Conservation (phyloP, 306 rosid species). For the Lathyrus aphaca region DNA sequence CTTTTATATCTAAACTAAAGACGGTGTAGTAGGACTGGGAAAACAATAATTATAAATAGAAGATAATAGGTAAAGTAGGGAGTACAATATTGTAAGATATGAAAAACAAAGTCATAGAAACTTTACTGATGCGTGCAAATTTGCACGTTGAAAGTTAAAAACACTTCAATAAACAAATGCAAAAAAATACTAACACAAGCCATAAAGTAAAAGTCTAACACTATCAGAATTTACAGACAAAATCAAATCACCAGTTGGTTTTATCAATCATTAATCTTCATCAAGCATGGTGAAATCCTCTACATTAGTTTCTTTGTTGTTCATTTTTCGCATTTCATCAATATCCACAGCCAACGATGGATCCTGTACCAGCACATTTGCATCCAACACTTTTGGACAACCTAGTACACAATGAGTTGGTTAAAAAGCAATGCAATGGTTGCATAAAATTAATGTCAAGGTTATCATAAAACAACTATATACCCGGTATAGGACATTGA, state of each 20-base stretch:
- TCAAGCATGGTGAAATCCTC: slow-evolving; percentile 75
- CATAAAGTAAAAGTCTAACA: slow-evolving; percentile 16
- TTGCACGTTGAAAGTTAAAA: slow-evolving; percentile 16
- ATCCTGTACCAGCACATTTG: slow-evolving; percentile 53
- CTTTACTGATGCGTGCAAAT: slow-evolving; percentile 15
- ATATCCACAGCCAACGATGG: slow-evolving; percentile 65
- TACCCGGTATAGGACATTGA: slow-evolving; percentile 83
- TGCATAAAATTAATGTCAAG: slow-evolving; percentile 21
- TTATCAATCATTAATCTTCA: slow-evolving; percentile 49
- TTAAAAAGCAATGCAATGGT: slow-evolving; percentile 16
- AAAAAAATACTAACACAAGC: slow-evolving; percentile 17
- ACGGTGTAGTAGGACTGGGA: neutral
- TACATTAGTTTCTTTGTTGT: slow-evolving; percentile 45
- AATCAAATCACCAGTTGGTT: slow-evolving; percentile 33
- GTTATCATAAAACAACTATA: slow-evolving; percentile 3
- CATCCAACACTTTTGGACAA: slow-evolving; percentile 66
- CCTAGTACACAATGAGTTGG: slow-evolving; percentile 51
- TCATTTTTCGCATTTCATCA: slow-evolving; percentile 66
- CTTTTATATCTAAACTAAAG: neutral
- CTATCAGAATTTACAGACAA: slow-evolving; percentile 31
- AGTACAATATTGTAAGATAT: neutral
- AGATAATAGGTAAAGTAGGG: neutral
- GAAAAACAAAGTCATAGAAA: slow-evolving; percentile 13
- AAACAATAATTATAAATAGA: neutral
- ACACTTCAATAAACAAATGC: slow-evolving; percentile 13